Evolutionary conservation across 192 early-diverging fungal genomes (phyloP).

Genomic region (Backusella liffmaniae): DNA sequence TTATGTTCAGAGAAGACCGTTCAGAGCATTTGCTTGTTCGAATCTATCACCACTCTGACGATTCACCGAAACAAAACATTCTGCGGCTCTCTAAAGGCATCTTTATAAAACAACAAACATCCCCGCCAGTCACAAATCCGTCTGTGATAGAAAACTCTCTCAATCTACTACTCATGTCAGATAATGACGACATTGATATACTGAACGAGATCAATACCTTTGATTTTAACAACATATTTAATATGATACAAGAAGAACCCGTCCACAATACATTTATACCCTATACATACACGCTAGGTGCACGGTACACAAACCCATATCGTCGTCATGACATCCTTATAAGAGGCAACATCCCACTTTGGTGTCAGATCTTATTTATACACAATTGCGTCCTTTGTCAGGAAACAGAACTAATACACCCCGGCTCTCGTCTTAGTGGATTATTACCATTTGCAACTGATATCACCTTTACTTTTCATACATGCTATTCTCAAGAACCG

Average conservation of each 20-base stretch:
- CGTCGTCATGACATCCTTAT: not conserved
- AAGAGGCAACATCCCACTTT: constrained; percentile 1
- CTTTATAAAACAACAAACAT: not conserved
- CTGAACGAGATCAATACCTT: not conserved
- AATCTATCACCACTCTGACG: not conserved
- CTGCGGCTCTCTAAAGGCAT: not conserved
- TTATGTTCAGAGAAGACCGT: not conserved
- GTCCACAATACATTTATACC: not conserved
- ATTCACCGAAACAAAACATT: not conserved
- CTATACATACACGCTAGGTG: not conserved
- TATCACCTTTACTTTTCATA: not conserved
- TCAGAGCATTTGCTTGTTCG: not conserved
- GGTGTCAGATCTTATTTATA: constrained; percentile 14
- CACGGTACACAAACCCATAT: not conserved
- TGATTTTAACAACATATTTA: not conserved
- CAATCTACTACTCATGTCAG: not conserved
- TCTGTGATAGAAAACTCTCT: not conserved
- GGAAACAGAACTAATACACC: not conserved
- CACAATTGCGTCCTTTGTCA: not conserved
- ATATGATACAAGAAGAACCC: constrained; percentile 8
- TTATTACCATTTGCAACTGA: constrained; percentile 9
- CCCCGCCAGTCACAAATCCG: too few species aligned
- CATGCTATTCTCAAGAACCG: not conserved
- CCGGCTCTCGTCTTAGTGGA: not conserved
- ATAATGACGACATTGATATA: not conserved